These are phyloP conservation scores for Aspergillus costaricaensis DNA, from an alignment of 2,329 filamentous ascomycete genomes.

Conservation along the genomic window DNA sequence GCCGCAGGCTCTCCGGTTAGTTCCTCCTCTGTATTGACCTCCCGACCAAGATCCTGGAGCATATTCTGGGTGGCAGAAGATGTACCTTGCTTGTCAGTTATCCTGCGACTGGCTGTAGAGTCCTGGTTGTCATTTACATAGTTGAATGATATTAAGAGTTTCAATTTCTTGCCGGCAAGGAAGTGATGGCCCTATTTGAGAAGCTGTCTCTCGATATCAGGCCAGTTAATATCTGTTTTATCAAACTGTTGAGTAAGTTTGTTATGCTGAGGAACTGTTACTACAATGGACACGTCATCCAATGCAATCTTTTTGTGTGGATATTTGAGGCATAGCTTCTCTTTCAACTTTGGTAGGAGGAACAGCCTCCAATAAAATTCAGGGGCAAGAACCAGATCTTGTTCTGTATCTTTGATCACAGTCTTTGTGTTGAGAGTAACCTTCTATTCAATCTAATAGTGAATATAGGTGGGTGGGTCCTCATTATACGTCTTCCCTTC, in stretches of 20 bases:
- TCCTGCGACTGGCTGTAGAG: slow-evolving; percentile 1
- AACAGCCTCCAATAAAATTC: too few species aligned
- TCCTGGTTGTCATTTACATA: slow-evolving; percentile 13
- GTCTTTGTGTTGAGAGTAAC: too few species aligned
- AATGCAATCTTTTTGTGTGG: too few species aligned
- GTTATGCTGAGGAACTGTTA: not conserved
- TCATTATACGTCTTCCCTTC: too few species aligned
- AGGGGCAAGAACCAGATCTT: too few species aligned
- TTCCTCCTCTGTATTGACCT: slow-evolving; percentile 14
- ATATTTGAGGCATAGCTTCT: too few species aligned
- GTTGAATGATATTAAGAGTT: slow-evolving; percentile 17
- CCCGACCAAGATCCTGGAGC: slow-evolving; percentile 12
- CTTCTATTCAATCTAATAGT: too few species aligned
- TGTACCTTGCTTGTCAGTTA: slow-evolving; percentile 16
- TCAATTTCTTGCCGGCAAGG: slow-evolving; percentile 19
- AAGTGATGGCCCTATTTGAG: slow-evolving; percentile 13
- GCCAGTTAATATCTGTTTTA: slow-evolving; percentile 17
- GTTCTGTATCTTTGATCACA: too few species aligned
- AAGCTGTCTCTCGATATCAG: slow-evolving; percentile 17
- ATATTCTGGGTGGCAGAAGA: slow-evolving; percentile 17
- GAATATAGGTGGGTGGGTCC: too few species aligned
- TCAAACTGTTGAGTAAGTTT: not conserved
- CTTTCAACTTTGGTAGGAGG: too few species aligned
- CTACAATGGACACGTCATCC: too few species aligned
- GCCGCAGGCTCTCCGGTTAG: slow-evolving; percentile 12